Percentiles rank a stretch among this genome's conserved stretches.
Evolutionary conservation across 768 basidiomycete species (phyloP).

Genomic region (Xanthoconium stramineum): DNA sequence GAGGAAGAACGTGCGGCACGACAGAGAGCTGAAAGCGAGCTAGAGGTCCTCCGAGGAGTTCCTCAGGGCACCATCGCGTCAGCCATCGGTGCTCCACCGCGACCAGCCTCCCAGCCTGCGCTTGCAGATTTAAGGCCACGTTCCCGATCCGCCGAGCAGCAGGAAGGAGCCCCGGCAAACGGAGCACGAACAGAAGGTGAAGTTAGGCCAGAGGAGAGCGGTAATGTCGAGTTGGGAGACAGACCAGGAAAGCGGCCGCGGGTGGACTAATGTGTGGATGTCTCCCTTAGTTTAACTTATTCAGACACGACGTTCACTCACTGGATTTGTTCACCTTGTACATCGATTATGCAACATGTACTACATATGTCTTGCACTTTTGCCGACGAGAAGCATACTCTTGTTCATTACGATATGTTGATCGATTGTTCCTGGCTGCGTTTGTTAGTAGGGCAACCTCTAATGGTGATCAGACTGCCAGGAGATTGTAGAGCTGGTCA

Average conservation of each 20-base stretch:
- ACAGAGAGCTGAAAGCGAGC: constrained; percentile 60
- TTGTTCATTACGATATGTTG: background rate
- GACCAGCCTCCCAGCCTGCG: constrained; percentile 18
- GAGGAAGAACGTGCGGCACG: constrained; percentile 69
- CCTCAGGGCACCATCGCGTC: constrained; percentile 13
- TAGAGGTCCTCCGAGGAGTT: constrained; percentile 50
- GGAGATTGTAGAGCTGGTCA: too few species aligned
- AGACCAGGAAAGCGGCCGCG: constrained; percentile 32
- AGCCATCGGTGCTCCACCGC: constrained; percentile 3
- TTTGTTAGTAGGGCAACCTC: too few species aligned
- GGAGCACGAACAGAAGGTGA: constrained; percentile 24
- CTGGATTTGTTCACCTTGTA: constrained; percentile 14
- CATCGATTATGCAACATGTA: constrained; percentile 8
- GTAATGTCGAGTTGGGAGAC: constrained; percentile 16
- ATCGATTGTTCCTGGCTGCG: too few species aligned
- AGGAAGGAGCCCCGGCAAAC: constrained; percentile 15
- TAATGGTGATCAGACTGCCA: too few species aligned
- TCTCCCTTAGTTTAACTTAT: constrained; percentile 18
- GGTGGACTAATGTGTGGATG: constrained; percentile 23
- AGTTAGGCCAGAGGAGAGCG: constrained; percentile 15
- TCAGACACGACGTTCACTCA: constrained; percentile 1
- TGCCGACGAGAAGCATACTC: background rate
- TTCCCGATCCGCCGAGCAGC: constrained; percentile 30
- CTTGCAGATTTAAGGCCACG: constrained; percentile 15
- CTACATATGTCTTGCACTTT: background rate